Conservation (phyloP, 2,329 filamentous ascomycete genomes). For the Magnaporthiopsis rhizophila region DNA sequence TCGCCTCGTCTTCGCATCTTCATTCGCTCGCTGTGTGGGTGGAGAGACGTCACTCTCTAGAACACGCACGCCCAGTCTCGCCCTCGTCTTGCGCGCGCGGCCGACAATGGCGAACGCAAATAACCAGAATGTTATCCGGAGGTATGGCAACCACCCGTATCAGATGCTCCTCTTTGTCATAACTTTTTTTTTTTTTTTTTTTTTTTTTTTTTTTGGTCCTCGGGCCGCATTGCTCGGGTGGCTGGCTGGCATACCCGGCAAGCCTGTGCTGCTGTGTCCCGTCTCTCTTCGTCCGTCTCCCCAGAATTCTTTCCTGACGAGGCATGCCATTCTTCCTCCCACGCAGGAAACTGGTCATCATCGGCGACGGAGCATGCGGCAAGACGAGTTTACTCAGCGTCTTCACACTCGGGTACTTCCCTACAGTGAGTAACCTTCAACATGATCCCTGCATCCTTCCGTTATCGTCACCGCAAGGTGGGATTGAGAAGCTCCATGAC, state of each 20-base stretch:
- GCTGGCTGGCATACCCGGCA: neutral
- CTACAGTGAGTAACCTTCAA: conserved; percentile 61
- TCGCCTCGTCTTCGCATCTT: neutral
- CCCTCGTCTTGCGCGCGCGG: conserved; percentile 7
- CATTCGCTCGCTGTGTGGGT: neutral
- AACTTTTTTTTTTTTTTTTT: too few relatives aligned
- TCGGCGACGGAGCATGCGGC: conserved; percentile 93
- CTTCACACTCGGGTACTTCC: conserved; percentile 96
- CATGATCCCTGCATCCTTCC: neutral
- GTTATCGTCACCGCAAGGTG: conserved; percentile 9
- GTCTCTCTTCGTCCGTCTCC: neutral
- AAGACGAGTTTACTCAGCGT: conserved; percentile 97
- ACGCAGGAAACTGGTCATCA: conserved; percentile 89
- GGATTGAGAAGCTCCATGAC: neutral
- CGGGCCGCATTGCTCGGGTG: neutral
- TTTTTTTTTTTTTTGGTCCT: neutral
- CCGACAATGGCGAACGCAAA: conserved; percentile 24
- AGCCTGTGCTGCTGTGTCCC: neutral
- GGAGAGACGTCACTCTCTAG: neutral
- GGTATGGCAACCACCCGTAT: conserved; percentile 17
- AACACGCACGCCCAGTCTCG: conserved; percentile 1
- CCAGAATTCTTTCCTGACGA: neutral
- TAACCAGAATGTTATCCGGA: conserved; percentile 29
- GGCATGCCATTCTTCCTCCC: conserved; percentile 2
- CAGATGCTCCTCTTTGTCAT: neutral